Percentiles rank a stretch among this genome's conserved stretches.
Conservation (phyloP, 352 stramenopile genomes). For the Hyphochytrium catenoides region DNA sequence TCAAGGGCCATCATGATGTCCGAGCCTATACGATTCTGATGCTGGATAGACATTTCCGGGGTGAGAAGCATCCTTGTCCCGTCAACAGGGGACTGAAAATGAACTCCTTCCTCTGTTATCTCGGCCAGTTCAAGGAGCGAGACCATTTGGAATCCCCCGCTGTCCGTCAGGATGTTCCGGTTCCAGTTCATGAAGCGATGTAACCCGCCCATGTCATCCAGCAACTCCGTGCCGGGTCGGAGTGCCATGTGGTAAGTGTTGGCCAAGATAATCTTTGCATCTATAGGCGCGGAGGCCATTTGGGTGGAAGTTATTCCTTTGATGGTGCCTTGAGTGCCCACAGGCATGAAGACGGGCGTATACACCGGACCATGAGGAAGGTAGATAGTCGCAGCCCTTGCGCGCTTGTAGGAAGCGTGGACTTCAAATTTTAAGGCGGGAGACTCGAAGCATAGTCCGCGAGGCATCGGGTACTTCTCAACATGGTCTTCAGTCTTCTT, state of each 20-base stretch:
- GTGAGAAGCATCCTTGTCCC: conserved; percentile 72
- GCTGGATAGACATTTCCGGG: conserved; percentile 66
- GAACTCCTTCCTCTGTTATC: conserved; percentile 58
- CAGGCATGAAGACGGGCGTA: conserved; percentile 89
- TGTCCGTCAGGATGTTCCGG: conserved; percentile 85
- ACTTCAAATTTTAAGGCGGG: conserved; percentile 10
- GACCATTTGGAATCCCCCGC: conserved; percentile 95
- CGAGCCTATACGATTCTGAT: conserved; percentile 86
- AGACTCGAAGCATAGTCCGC: no score
- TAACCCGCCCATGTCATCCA: conserved; percentile 62
- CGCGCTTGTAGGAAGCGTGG: conserved; percentile 14
- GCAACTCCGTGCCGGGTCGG: conserved; percentile 63
- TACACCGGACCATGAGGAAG: conserved; percentile 57
- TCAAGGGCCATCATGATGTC: conserved; percentile 98
- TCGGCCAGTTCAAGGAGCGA: conserved; percentile 77
- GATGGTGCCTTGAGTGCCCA: conserved; percentile 87
- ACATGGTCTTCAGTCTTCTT: no score
- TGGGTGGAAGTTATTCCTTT: conserved; percentile 71
- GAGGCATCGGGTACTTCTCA: no score
- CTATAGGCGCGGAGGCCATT: conserved; percentile 29
- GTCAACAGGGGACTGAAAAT: conserved; percentile 64
- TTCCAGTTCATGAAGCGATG: conserved; percentile 90
- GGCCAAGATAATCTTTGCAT: conserved; percentile 75
- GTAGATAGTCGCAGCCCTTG: conserved; percentile 36
- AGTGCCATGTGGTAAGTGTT: conserved; percentile 95